These are phyloP conservation scores for Blastocystis sp. DNA, from an alignment of 352 stramenopile species.

Conservation along the genomic window DNA sequence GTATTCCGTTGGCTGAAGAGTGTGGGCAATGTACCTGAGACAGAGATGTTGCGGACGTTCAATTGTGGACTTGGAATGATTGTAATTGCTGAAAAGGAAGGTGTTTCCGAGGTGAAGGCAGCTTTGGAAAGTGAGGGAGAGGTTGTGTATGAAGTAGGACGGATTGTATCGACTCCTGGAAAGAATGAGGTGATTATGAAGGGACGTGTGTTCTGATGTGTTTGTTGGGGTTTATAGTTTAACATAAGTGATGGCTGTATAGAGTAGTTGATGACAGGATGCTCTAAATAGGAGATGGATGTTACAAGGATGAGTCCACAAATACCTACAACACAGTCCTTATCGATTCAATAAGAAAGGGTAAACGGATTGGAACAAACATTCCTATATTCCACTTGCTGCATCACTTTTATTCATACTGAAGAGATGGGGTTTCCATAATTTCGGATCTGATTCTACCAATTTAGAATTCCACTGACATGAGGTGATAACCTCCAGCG, in stretches of 20 bases:
- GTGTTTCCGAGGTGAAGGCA: constrained; percentile 20
- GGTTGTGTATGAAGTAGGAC: constrained; percentile 58
- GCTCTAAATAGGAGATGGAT: background rate
- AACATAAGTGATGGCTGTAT: background rate
- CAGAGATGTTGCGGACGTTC: constrained; percentile 91
- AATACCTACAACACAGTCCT: background rate
- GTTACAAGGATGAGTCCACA: background rate
- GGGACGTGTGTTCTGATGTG: constrained; percentile 43
- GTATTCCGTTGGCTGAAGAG: constrained; percentile 96
- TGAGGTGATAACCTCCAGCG: background rate
- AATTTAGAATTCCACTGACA: background rate
- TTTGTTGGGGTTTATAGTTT: constrained; percentile 54
- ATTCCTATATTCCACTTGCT: too few relatives aligned
- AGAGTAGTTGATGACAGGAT: background rate
- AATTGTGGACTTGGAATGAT: constrained; percentile 98
- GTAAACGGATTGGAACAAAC: too few relatives aligned
- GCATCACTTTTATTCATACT: too few relatives aligned
- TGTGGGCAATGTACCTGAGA: constrained; percentile 69
- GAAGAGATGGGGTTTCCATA: background rate
- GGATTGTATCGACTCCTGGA: constrained; percentile 33
- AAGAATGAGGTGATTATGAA: constrained; percentile 61
- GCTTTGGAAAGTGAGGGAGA: constrained; percentile 60
- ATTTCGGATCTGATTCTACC: background rate
- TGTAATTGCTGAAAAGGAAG: constrained; percentile 81
- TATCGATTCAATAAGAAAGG: too few relatives aligned